phyloP scores from a whole-genome alignment of 768 basidiomycete species.

The Mycena olivaceomarginata region DNA sequence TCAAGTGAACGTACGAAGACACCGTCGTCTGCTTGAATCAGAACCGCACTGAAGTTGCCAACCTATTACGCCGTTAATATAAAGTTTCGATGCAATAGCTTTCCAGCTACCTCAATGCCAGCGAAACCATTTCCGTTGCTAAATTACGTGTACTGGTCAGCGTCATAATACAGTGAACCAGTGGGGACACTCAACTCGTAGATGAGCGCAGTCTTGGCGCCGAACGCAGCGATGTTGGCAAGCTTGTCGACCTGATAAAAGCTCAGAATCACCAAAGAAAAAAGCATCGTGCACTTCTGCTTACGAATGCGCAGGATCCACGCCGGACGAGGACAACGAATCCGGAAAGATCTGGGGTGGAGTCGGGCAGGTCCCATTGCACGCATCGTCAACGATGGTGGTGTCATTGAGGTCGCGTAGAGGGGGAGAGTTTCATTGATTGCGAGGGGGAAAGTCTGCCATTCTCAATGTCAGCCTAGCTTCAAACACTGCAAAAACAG shows the following conservation, averaged over 20 bases:
- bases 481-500: background rate
- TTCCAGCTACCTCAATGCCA: conserved; percentile 51
- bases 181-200: conserved; percentile 67
- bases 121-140: conserved; percentile 71
- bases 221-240: conserved; percentile 71
- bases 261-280: background rate
- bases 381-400: conserved; percentile 66
- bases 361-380: conserved; percentile 42
- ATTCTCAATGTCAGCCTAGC: background rate
- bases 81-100: background rate
- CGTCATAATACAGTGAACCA: background rate
- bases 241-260: conserved; percentile 59
- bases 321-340: background rate
- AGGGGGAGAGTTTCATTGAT: conserved; percentile 69
- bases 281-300: background rate
- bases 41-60: conserved; percentile 67
- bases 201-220: conserved; percentile 68
- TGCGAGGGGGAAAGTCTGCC: conserved; percentile 63
- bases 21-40: conserved; percentile 61
- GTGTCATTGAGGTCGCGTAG: conserved; percentile 76
- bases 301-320: background rate
- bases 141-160: conserved; percentile 5
- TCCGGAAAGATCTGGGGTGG: conserved; percentile 37
- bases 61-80: conserved; percentile 39
- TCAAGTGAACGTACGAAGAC: conserved; percentile 69